phyloP scores from a whole-genome alignment of 2,329 filamentous ascomycete species.

The Neonectria magnoliae region DNA sequence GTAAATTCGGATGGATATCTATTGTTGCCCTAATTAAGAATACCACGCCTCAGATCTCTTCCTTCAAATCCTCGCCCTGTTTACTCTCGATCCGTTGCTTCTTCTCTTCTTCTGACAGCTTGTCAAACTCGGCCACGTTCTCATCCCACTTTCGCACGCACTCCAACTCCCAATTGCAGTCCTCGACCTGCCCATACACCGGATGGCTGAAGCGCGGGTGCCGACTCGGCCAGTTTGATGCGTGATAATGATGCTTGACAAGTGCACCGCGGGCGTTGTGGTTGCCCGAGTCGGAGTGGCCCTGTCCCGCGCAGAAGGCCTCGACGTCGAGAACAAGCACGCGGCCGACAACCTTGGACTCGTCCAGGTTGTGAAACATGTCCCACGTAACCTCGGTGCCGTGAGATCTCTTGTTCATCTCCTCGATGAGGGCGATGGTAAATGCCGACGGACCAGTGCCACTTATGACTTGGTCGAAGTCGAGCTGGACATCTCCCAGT shows the following conservation, averaged over 20 bases:
- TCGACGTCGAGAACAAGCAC: slow-evolving; percentile 76
- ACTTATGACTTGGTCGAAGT: slow-evolving; percentile 78
- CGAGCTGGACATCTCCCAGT: slow-evolving; percentile 69
- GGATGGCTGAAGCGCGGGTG: slow-evolving; percentile 75
- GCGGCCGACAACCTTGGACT: slow-evolving; percentile 72
- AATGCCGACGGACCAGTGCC: slow-evolving; percentile 79
- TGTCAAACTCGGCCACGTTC: slow-evolving; percentile 69
- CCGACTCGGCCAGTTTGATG: slow-evolving; percentile 74
- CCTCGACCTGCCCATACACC: slow-evolving; percentile 75
- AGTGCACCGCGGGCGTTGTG: slow-evolving; percentile 73
- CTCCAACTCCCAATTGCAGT: slow-evolving; percentile 74
- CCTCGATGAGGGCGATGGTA: slow-evolving; percentile 69
- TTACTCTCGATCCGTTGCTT: slow-evolving; percentile 54
- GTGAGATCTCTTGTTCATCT: slow-evolving; percentile 64
- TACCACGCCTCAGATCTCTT: background rate
- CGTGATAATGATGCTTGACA: slow-evolving; percentile 80
- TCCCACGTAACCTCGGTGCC: slow-evolving; percentile 65
- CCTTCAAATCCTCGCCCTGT: background rate
- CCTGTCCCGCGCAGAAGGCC: slow-evolving; percentile 77
- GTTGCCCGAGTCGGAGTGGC: slow-evolving; percentile 77
- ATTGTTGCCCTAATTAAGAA: background rate
- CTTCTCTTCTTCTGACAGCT: slow-evolving; percentile 68
- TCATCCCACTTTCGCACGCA: slow-evolving; percentile 74
- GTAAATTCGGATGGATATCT: background rate
- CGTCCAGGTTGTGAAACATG: slow-evolving; percentile 70